Evolutionary conservation across 805 yeast genomes (phyloP).

Genomic region (Schizosaccharomyces japonicus): DNA sequence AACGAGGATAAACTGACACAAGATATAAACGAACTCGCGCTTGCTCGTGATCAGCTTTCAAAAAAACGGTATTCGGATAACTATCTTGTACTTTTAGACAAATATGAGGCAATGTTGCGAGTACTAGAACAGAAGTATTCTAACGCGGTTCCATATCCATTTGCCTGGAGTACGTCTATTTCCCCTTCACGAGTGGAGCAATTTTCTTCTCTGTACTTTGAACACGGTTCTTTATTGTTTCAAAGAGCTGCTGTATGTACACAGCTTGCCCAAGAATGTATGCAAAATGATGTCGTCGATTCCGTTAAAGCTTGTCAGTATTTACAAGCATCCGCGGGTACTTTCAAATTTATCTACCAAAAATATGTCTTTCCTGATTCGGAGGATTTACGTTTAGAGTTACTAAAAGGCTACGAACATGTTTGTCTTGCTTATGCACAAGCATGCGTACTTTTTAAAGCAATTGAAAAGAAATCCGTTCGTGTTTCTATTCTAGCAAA

Average conservation of each 20-base stretch:
- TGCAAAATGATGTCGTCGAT: neutral
- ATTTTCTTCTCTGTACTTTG: neutral
- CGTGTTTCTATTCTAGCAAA: neutral
- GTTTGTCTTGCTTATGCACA: neutral
- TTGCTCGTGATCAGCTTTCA: too few relatives aligned
- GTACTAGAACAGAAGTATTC: neutral
- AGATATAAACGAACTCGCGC: too few relatives aligned
- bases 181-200: neutral
- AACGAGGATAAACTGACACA: too few relatives aligned
- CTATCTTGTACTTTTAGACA: too few relatives aligned
- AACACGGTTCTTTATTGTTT: neutral
- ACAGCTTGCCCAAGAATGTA: neutral
- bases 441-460: neutral
- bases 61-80: too few relatives aligned
- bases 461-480: neutral
- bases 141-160: neutral
- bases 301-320: neutral
- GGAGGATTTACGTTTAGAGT: neutral
- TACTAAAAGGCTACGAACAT: neutral
- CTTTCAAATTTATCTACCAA: neutral
- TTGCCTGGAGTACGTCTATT: neutral
- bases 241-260: neutral
- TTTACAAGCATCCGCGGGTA: neutral
- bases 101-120: neutral
- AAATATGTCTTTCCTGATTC: neutral